Percentiles rank a stretch among this genome's conserved stretches.
Conservation (phyloP, 2,329 filamentous ascomycete genomes). For the Cercospora zeina region DNA sequence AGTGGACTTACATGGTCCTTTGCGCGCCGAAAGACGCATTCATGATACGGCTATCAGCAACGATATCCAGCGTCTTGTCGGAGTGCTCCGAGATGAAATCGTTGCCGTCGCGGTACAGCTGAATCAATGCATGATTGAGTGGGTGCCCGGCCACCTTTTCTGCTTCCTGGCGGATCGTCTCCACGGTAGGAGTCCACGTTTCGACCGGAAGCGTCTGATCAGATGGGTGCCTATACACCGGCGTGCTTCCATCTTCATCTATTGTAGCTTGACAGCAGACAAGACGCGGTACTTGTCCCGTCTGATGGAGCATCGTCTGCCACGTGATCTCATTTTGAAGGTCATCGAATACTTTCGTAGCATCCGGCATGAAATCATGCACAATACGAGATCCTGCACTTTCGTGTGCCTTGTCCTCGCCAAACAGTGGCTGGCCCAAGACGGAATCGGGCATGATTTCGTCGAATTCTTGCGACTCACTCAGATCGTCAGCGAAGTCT, state of each 20-base stretch:
- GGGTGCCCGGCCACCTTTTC: slow-evolving; percentile 74
- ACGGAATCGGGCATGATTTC: not conserved
- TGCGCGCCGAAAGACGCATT: slow-evolving; percentile 94
- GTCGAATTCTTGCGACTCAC: slow-evolving; percentile 5
- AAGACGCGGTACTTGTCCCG: slow-evolving; percentile 85
- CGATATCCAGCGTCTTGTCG: slow-evolving; percentile 94
- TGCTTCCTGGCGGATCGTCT: slow-evolving; percentile 65
- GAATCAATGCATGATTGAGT: slow-evolving; percentile 89
- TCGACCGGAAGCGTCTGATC: slow-evolving; percentile 80
- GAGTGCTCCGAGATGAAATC: slow-evolving; percentile 97
- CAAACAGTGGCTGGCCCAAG: slow-evolving; percentile 31
- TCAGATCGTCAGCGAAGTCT: slow-evolving; percentile 3
- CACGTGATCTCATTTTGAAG: slow-evolving; percentile 76
- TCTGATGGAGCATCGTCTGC: slow-evolving; percentile 90
- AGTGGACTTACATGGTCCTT: slow-evolving; percentile 65
- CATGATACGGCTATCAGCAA: slow-evolving; percentile 75
- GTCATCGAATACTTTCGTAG: slow-evolving; percentile 64
- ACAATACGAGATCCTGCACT: slow-evolving; percentile 71
- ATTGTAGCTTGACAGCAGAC: slow-evolving; percentile 84
- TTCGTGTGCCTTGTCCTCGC: slow-evolving; percentile 48
- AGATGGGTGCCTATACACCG: slow-evolving; percentile 91
- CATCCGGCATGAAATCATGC: slow-evolving; percentile 65
- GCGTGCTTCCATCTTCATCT: slow-evolving; percentile 73
- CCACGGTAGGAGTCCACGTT: slow-evolving; percentile 72
- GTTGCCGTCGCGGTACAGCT: slow-evolving; percentile 82